Evolutionary conservation across 805 yeast genomes (phyloP), one percentile per base, ranked within the genome.

Genomic region (Brettanomyces sp.): DNA sequence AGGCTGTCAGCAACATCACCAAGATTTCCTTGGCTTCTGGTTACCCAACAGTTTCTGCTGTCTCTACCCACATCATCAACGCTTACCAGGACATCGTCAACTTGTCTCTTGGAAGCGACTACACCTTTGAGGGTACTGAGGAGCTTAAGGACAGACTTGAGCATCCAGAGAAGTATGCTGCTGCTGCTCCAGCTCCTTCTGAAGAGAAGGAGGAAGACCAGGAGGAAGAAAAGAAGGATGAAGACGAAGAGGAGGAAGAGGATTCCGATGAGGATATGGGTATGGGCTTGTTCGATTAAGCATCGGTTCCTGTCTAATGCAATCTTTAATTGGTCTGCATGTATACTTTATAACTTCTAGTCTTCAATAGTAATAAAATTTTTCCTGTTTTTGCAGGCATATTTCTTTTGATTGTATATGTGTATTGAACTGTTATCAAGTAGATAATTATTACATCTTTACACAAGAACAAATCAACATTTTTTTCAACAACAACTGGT

Each of bases 1-100:
- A 90, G 56, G 99, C 99, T 66, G 79, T 91, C 73, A 78, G 79
- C 79, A 76, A 86, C 83, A 86, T 93, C 69, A 91, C 99, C 68
- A 80, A 95, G 63, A 78, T 93, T 72, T 93, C 99, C 56, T 81
- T 93, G 76, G 99, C 98, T 74, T 77, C 87, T 67, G 91, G 90
- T 72, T 90, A 91, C 95, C 99, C 99, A 81, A 93, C 99, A 70
- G 76, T 93, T 70, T 96, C 98, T 74, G 88, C 99, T 64, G 99
- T 93, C 70, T 90, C 95, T 69, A 98, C 93, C 95, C 82, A 93
- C 66, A 79, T 93, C 73, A 82, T 93, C 80, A 93, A 93, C 96
- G 83, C 86, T 82, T 93, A 93, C 95, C 93, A 93, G 95, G 85
- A 91, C 80, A 80, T 93, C 68, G 80, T 93, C 73, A 96, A 98